phyloP scores from a whole-genome alignment of 495 filamentous ascomycete species.

The Podospora fimiseda region DNA sequence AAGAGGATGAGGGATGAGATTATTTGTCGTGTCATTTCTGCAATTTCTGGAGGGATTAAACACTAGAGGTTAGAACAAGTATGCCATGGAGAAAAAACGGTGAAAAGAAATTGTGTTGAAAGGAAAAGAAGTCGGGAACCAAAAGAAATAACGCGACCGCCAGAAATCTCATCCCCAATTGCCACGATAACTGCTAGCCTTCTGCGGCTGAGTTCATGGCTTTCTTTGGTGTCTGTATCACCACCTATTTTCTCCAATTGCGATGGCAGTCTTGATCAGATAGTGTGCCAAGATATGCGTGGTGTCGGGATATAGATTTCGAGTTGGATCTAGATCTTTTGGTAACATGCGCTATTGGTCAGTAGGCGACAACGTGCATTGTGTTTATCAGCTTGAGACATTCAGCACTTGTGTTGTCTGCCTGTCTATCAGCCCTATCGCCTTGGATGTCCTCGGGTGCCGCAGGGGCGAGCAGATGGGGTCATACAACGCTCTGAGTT shows the following conservation, averaged over 20 bases:
- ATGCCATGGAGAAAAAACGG: too few relatives aligned
- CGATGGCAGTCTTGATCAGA: background rate
- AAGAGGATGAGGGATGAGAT: background rate
- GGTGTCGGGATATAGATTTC: background rate
- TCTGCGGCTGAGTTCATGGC: background rate
- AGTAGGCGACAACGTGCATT: too few relatives aligned
- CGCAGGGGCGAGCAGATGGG: too few relatives aligned
- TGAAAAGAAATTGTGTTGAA: background rate
- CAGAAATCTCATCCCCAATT: conserved; percentile 1
- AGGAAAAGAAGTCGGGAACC: background rate
- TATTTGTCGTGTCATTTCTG: background rate
- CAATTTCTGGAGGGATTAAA: too few relatives aligned
- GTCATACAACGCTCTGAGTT: too few relatives aligned
- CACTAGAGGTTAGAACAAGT: too few relatives aligned
- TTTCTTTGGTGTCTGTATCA: too few relatives aligned
- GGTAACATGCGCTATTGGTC: background rate
- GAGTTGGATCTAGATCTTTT: background rate
- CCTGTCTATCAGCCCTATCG: too few relatives aligned
- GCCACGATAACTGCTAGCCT: background rate
- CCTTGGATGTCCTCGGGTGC: too few relatives aligned
- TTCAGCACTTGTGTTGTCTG: too few relatives aligned
- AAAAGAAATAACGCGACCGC: background rate
- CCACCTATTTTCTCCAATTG: background rate
- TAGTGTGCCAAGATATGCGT: background rate
- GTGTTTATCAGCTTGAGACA: too few relatives aligned